Evolutionary conservation across 2,329 filamentous ascomycete species (phyloP).

Genomic region (Cladophialophora psammophila): DNA sequence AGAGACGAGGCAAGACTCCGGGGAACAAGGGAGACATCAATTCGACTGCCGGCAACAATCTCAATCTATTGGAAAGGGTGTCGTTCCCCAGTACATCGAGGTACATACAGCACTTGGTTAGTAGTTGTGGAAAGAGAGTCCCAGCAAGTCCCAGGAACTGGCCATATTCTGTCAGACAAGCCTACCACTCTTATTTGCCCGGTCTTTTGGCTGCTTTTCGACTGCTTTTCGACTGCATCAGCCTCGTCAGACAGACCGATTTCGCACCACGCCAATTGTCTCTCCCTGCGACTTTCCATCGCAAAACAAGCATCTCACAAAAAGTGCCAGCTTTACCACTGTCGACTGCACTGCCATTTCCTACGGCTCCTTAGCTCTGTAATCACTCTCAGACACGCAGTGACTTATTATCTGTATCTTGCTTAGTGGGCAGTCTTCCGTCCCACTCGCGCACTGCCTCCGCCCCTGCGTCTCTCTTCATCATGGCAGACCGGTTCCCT

Average conservation of each 20-base stretch:
- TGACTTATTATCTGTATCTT: not conserved
- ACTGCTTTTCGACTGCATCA: not conserved
- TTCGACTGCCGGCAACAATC: not conserved
- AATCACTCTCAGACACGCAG: not conserved
- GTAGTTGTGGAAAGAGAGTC: not conserved
- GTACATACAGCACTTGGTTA: not conserved
- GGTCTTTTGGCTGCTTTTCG: no score
- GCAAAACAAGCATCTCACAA: slow-evolving; percentile 7
- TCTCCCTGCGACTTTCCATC: not conserved
- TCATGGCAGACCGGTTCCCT: slow-evolving; percentile 80
- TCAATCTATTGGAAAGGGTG: not conserved
- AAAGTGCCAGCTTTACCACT: slow-evolving; percentile 1
- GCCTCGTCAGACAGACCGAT: not conserved
- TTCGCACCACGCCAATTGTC: not conserved
- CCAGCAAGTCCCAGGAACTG: not conserved
- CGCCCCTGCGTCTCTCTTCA: slow-evolving; percentile 12
- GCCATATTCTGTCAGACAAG: not conserved
- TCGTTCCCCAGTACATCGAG: not conserved
- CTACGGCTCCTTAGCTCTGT: not conserved
- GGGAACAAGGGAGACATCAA: not conserved
- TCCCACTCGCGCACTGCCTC: not conserved
- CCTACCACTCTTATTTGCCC: not conserved
- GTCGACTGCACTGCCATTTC: not conserved
- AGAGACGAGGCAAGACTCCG: not conserved
- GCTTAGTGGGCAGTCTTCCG: not conserved